Conservation (phyloP, 2,329 filamentous ascomycete species). For the Fusarium sambucinum region DNA sequence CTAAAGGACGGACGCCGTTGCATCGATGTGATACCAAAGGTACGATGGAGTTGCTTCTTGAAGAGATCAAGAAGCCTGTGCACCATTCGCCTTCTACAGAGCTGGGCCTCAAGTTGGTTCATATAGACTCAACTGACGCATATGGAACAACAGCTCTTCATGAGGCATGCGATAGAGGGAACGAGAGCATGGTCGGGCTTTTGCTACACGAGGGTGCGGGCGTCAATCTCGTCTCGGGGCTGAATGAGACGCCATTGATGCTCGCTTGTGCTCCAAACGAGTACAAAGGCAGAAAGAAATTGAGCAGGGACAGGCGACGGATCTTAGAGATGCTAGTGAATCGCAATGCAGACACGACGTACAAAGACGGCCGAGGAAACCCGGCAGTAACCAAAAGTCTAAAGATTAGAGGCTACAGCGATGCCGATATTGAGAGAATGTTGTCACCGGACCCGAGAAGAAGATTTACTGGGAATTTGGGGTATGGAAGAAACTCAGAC, state of each 20-base stretch:
- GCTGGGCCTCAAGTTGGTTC: background rate
- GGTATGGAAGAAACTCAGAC: background rate
- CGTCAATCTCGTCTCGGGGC: conserved; percentile 8
- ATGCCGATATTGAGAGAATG: conserved; percentile 14
- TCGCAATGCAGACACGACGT: background rate
- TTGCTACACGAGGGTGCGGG: conserved; percentile 21
- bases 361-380: conserved; percentile 4
- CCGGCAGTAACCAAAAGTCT: conserved; percentile 8
- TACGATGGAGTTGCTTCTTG: conserved; percentile 5
- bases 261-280: conserved; percentile 3
- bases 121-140: conserved; percentile 11
- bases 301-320: background rate
- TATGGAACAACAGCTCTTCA: conserved; percentile 24
- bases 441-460: conserved; percentile 7
- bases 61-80: conserved; percentile 25
- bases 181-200: conserved; percentile 7
- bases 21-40: conserved; percentile 9
- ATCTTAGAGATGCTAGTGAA: conserved; percentile 16
- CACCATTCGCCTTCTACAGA: background rate
- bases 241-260: conserved; percentile 16
- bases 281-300: conserved; percentile 1
- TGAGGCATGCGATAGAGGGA: conserved; percentile 23
- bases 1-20: conserved; percentile 14
- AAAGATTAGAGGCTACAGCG: conserved; percentile 13
- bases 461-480: background rate